A percentile compares a stretch with the other conserved stretches of the same genome.
These are phyloP conservation scores for Fraxinus albicans DNA, from an alignment of 305 asterid genomes.

Conservation along the genomic window DNA sequence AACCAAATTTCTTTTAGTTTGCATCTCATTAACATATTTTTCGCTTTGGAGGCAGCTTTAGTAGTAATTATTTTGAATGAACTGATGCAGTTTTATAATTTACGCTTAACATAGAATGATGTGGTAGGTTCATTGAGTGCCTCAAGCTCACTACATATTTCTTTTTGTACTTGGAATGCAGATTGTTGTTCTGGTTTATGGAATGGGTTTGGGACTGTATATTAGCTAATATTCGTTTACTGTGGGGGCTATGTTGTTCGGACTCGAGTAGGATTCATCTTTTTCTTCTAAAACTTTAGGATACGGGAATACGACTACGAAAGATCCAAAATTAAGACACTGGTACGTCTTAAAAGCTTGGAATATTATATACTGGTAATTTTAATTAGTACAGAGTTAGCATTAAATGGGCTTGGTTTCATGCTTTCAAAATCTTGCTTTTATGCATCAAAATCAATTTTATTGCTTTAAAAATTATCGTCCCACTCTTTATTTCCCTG, in stretches of 20 bases:
- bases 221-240: neutral
- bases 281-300: neutral
- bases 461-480: neutral
- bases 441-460: neutral
- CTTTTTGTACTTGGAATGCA: neutral
- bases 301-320: neutral
- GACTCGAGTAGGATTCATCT: neutral
- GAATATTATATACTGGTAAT: neutral
- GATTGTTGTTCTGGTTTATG: neutral
- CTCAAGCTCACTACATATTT: neutral
- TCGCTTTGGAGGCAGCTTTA: neutral
- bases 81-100: slow-evolving; percentile 11
- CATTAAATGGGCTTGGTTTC: neutral
- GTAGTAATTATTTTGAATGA: neutral
- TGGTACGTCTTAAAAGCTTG: neutral
- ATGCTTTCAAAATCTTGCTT: neutral
- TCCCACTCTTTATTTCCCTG: neutral
- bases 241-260: neutral
- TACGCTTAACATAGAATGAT: neutral
- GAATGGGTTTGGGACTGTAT: neutral
- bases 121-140: neutral
- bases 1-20: neutral
- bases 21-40: neutral
- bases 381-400: too few relatives aligned
- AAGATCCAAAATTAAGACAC: neutral